phyloP scores from a whole-genome alignment of 139 green algal species.

The Chlorella sp. region DNA sequence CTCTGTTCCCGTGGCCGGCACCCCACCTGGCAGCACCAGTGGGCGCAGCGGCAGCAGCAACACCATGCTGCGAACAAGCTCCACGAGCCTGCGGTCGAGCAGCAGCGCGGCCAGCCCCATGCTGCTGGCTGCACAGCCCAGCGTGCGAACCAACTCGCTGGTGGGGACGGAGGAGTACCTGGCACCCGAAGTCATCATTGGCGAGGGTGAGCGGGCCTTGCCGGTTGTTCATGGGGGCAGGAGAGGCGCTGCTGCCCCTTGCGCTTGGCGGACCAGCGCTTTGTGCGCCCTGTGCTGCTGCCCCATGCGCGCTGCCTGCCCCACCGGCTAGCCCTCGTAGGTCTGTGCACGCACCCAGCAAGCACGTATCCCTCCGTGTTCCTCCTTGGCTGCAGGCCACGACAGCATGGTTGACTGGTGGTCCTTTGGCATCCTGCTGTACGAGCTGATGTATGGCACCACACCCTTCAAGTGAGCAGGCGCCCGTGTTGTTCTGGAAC shows the following conservation, averaged over 20 bases:
- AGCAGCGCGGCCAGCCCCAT: neutral
- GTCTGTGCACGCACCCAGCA: too few species aligned
- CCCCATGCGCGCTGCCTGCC: too few species aligned
- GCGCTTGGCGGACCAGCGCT: too few species aligned
- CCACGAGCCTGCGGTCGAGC: neutral
- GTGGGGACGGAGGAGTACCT: conserved; percentile 92
- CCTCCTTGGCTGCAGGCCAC: neutral
- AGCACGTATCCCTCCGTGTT: neutral
- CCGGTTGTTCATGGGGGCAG: too few species aligned
- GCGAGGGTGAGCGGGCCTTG: conserved; percentile 29
- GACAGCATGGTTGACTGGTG: conserved; percentile 80
- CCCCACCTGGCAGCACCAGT: neutral
- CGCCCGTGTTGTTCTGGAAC: too few species aligned
- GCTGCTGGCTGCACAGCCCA: conserved; percentile 68
- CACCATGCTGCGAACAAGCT: neutral
- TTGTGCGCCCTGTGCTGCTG: too few species aligned
- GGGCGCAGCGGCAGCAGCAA: neutral
- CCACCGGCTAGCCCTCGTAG: too few species aligned
- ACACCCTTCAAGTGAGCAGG: conserved; percentile 91
- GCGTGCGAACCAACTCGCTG: conserved; percentile 91
- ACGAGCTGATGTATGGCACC: conserved; percentile 92
- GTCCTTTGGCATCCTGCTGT: conserved; percentile 96
- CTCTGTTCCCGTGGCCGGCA: neutral
- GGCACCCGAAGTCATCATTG: conserved; percentile 87
- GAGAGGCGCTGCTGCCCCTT: too few species aligned